A percentile compares a stretch with the other conserved stretches of the same genome.
Conservation (phyloP, 2,329 filamentous ascomycete species). For the Microsporum audouinii region DNA sequence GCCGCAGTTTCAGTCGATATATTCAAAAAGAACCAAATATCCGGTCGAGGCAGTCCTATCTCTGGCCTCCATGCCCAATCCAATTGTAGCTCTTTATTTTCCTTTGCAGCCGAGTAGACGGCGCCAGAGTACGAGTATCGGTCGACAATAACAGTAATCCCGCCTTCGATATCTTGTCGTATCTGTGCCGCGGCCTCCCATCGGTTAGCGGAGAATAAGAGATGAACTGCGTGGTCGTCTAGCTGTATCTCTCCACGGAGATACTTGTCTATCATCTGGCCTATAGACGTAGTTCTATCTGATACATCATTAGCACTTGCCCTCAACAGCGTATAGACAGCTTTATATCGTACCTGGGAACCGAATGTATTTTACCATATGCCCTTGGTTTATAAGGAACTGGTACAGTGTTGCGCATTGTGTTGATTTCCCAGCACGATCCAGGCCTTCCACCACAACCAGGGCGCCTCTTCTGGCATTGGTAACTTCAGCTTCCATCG, state of each 20-base stretch:
- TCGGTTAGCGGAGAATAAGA: constrained; percentile 81
- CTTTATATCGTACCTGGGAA: constrained; percentile 49
- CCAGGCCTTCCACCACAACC: constrained; percentile 77
- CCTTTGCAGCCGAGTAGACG: constrained; percentile 84
- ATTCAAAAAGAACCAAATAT: constrained; percentile 78
- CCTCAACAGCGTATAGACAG: no score
- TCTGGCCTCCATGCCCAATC: constrained; percentile 78
- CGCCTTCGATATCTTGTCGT: constrained; percentile 44
- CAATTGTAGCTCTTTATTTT: constrained; percentile 56
- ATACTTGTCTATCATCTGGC: constrained; percentile 76
- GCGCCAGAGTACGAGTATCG: constrained; percentile 92
- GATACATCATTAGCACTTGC: constrained; percentile 9
- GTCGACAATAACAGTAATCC: constrained; percentile 72
- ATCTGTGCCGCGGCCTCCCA: constrained; percentile 55
- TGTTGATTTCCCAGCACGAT: constrained; percentile 84
- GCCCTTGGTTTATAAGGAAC: constrained; percentile 41
- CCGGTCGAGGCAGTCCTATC: constrained; percentile 73
- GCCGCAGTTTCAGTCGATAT: constrained; percentile 62
- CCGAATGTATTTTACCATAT: constrained; percentile 47
- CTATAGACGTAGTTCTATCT: constrained; percentile 77
- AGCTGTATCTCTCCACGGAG: constrained; percentile 60
- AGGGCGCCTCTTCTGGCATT: constrained; percentile 47
- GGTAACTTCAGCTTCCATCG: background rate
- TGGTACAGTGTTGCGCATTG: constrained; percentile 61
- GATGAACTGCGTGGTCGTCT: constrained; percentile 80